Conservation (phyloP, 2,329 filamentous ascomycete genomes). For the Exophiala sp. region DNA sequence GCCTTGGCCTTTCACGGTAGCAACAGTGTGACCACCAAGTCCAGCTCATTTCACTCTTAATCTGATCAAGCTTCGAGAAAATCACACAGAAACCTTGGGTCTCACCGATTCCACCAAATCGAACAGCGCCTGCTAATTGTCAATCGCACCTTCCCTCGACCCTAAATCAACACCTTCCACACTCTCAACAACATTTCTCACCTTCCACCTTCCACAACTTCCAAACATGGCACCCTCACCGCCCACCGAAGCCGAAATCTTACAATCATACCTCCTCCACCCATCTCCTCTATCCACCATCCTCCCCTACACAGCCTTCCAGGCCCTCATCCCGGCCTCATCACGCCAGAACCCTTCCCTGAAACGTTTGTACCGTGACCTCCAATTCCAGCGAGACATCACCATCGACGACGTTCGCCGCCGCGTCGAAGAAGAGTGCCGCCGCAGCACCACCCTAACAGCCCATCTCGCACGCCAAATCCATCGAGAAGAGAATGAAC, state of each 20-base stretch:
- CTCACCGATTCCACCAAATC: too few species aligned
- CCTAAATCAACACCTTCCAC: not conserved
- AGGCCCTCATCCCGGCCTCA: slow-evolving; percentile 57
- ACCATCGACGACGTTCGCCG: slow-evolving; percentile 64
- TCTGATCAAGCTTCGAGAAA: too few species aligned
- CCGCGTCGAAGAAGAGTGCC: slow-evolving; percentile 65
- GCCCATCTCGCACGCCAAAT: slow-evolving; percentile 16
- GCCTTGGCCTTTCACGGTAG: too few species aligned
- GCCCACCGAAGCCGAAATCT: slow-evolving; percentile 69
- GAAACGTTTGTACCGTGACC: slow-evolving; percentile 70
- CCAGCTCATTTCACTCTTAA: too few species aligned
- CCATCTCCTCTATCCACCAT: slow-evolving; percentile 71
- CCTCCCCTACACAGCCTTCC: slow-evolving; percentile 71
- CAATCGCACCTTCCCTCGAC: not conserved
- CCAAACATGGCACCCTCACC: slow-evolving; percentile 40
- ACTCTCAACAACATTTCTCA: not conserved
- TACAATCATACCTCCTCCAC: slow-evolving; percentile 73
- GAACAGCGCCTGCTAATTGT: too few species aligned
- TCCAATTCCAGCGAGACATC: slow-evolving; percentile 69
- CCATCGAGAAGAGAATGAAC: slow-evolving; percentile 30
- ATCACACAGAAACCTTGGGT: too few species aligned
- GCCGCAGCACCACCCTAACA: slow-evolving; percentile 27
- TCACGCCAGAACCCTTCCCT: slow-evolving; percentile 66
- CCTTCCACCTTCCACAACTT: not conserved
- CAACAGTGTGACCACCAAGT: too few species aligned